Percentiles rank a stretch among this genome's conserved stretches.
phyloP scores from a whole-genome alignment of 805 yeast species.

The Saccharomycopsis lassenensis region DNA sequence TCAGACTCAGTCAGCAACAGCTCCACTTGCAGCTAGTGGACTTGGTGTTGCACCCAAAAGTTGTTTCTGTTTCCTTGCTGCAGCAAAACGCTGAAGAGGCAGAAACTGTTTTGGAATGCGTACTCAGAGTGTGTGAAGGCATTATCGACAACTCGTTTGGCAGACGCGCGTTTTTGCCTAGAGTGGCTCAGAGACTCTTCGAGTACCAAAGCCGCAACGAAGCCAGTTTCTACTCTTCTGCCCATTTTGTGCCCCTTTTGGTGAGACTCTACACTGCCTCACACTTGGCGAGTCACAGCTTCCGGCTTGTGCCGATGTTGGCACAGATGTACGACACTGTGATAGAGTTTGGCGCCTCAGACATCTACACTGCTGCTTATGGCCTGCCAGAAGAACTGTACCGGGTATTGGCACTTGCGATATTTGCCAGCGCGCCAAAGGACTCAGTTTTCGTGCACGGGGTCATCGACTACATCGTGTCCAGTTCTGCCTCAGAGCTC shows the following conservation, averaged over 20 bases:
- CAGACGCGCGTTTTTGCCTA: constrained; percentile 60
- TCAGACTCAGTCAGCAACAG: constrained; percentile 52
- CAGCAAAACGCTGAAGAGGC: not conserved
- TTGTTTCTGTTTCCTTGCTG: constrained; percentile 24
- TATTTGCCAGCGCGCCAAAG: constrained; percentile 25
- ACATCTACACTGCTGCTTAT: constrained; percentile 38
- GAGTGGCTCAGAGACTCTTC: constrained; percentile 37
- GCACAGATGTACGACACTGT: constrained; percentile 40
- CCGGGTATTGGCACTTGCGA: constrained; percentile 38
- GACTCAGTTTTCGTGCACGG: constrained; percentile 7
- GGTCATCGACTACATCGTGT: constrained; percentile 26
- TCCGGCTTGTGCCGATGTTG: constrained; percentile 47
- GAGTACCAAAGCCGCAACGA: constrained; percentile 30
- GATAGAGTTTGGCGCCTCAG: constrained; percentile 26
- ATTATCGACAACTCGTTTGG: constrained; percentile 41
- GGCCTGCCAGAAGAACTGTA: constrained; percentile 49
- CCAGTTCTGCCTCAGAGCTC: constrained; percentile 24
- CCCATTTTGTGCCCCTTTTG: constrained; percentile 44
- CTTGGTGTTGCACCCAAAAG: constrained; percentile 32
- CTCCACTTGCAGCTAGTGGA: constrained; percentile 50
- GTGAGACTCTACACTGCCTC: constrained; percentile 34
- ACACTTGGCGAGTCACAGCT: constrained; percentile 47
- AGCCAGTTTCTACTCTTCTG: constrained; percentile 28
- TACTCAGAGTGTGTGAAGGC: constrained; percentile 28
- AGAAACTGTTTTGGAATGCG: not conserved